Percentiles rank a stretch among this genome's conserved stretches.
Conservation (phyloP, 257 asterid species). For the Solanum etuberosum region DNA sequence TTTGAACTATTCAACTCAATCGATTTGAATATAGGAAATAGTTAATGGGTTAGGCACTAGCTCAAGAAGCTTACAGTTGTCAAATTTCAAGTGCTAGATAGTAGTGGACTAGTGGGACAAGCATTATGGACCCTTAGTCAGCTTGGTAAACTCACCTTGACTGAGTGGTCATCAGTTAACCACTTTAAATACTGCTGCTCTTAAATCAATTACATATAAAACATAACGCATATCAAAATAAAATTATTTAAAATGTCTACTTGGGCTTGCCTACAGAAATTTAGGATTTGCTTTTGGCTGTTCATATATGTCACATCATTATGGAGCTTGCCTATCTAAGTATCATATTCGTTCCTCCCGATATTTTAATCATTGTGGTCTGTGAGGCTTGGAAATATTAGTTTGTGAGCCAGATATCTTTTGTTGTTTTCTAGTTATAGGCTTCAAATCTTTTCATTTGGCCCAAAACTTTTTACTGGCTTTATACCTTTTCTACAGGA, state of each 20-base stretch:
- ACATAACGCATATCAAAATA: not conserved
- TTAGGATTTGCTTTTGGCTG: not conserved
- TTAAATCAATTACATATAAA: not conserved
- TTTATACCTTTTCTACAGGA: slow-evolving; percentile 26
- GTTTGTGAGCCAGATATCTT: not conserved
- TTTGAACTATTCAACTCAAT: not conserved
- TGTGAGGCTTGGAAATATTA: not conserved
- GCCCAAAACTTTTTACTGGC: not conserved
- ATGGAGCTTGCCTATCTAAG: not conserved
- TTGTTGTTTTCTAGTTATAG: not conserved
- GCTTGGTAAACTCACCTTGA: not conserved
- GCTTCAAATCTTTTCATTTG: not conserved
- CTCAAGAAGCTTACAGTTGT: not conserved
- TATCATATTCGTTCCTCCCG: not conserved
- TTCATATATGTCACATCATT: not conserved
- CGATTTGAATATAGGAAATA: not conserved
- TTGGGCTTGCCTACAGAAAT: not conserved
- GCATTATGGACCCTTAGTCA: not conserved
- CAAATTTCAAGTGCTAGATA: not conserved
- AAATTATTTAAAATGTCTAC: not conserved
- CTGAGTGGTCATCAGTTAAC: not conserved
- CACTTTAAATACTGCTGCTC: not conserved
- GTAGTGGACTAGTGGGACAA: not conserved
- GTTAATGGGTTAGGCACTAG: not conserved
- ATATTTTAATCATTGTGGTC: not conserved